Evolutionary conservation across 108 stramenopile genomes (phyloP), one percentile per base, ranked within the genome.

Genomic region (Cyclostephanos invisitatus): DNA sequence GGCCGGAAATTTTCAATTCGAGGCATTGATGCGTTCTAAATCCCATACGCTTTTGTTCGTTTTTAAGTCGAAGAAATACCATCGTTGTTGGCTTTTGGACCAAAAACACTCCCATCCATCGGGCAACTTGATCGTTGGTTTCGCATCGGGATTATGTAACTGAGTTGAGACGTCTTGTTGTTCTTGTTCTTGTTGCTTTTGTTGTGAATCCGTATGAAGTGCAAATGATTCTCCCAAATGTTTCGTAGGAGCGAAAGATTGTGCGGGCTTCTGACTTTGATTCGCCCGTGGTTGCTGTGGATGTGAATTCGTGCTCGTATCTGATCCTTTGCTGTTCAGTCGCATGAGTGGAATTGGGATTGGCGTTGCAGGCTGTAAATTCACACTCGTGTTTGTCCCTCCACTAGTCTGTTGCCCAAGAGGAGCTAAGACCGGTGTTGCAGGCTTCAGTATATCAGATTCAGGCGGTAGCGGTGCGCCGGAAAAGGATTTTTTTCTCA

Each of bases 61-160:
- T 32, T 74, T 89, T 3, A 82, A 88, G 65, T 86, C 67, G 57
- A 89, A 92, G 68, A 88, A 92, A 64, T 92, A 92, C 91, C 91
- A 92, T 10, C 87, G 69, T 74, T 89, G 83, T 57, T 92, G 88
- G 63, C 83, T 83, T 61, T 89, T 92, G 2, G 86, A 87, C 88
- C 88, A 91, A 8, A 86, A 83, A 55, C 80, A 87, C 70, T 90
- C 88, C 91, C 91, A 92, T 5, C 85, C 87, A 22, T 82, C 73
- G 27, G 89, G 91, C 35, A 92, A 72, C 24, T 87, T 58, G 15
- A 92, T 80, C 1, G 83, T 72, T 6, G 91, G 91, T 66, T 89
- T 90, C 20, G 64, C 61, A 58, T 82, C 81, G 2, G 88, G 86
- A 67, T 62, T 83, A 51, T 86, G 84, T 42, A 88, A 58, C 48